phyloP scores from a whole-genome alignment of 768 basidiomycete genomes.

The Boletellus emodensis region DNA sequence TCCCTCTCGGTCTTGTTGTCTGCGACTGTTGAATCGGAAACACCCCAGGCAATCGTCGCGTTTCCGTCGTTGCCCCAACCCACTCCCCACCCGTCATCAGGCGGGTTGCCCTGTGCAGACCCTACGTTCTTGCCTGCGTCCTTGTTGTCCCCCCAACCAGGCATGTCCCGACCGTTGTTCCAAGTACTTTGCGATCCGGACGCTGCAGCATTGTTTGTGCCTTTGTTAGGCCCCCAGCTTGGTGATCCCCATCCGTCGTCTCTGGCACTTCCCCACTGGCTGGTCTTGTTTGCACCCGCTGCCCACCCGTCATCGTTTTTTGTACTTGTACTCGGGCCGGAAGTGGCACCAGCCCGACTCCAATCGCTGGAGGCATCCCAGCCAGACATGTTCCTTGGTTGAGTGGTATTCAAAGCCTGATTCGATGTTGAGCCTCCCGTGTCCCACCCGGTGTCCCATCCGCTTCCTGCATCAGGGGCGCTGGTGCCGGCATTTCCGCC shows the following conservation, averaged over 20 bases:
- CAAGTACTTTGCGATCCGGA: neutral
- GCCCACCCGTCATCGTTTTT: constrained; percentile 7
- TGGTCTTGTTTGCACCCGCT: neutral
- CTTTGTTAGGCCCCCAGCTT: neutral
- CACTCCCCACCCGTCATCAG: constrained; percentile 4
- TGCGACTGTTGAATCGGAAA: constrained; percentile 8
- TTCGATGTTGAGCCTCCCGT: constrained; percentile 1
- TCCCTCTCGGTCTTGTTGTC: constrained; percentile 3
- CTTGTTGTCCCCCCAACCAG: constrained; percentile 3
- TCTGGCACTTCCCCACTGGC: neutral
- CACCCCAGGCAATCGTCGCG: neutral
- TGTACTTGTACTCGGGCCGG: neutral
- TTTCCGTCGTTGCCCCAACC: constrained; percentile 2
- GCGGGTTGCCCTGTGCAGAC: neutral
- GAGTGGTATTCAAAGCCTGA: neutral
- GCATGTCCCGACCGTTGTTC: constrained; percentile 1
- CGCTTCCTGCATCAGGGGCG: constrained; percentile 1
- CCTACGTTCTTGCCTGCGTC: neutral
- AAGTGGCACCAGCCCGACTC: neutral
- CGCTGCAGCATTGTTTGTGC: neutral
- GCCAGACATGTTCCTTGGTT: neutral
- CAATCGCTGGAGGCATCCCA: neutral
- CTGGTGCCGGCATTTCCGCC: neutral
- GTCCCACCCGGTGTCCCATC: constrained; percentile 12
- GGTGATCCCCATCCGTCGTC: constrained; percentile 1